Base-by-base conservation (phyloP, 2,329 filamentous ascomycete species). In the Furcasterigmium sp. region DNA sequence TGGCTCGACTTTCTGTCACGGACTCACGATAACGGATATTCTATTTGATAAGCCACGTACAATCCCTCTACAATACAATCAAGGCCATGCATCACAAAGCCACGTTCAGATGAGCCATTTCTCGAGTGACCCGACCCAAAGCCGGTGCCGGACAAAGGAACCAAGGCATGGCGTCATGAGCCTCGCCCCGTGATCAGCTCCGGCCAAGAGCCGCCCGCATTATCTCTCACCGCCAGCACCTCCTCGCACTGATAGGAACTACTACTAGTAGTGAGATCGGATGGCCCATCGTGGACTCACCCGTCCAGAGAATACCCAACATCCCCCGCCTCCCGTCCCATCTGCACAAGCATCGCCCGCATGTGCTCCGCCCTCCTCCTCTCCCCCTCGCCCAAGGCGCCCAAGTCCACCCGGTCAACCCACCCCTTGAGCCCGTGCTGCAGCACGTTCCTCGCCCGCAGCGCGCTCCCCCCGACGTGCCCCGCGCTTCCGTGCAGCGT, bases 401-500 rank as follows among this genome's bases (percentile, higher is more conserved):
- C 63, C 44, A 88, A 78, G 55, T 82, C 73, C 48, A 78, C 77
- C 19, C 66, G 53, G 25, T 70, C 71, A 7, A 85, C 80, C 82
- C 82, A 89, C 35, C 65, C 68, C 4, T 82, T 82, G 18, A 88
- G 72, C 4, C 82, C 85, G 63, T 89, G 85, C 71, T 89, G 85
- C 56, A 89, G 60, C 50, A 89, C 84, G 61, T 88, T 88, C 50
- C 83, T 72, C 41, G 84, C 84, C 45, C 85, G 63, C 46, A 76
- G 64, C 34, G 53, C 59, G 44, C 76, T 76, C 2, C 76, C 81
- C 3, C 60, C 63, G 1, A 68, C 68, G 52, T 82, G 76, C 2
- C 85, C 85, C 37, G 87, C 84, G 43, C 79, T 84, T 7, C 85
- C 85, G 61, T 89, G 85, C 55, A 89, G 63, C 47, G 84, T 88